Evolutionary conservation across 2,329 filamentous ascomycete genomes (phyloP).

Genomic region (Periconia digitata): DNA sequence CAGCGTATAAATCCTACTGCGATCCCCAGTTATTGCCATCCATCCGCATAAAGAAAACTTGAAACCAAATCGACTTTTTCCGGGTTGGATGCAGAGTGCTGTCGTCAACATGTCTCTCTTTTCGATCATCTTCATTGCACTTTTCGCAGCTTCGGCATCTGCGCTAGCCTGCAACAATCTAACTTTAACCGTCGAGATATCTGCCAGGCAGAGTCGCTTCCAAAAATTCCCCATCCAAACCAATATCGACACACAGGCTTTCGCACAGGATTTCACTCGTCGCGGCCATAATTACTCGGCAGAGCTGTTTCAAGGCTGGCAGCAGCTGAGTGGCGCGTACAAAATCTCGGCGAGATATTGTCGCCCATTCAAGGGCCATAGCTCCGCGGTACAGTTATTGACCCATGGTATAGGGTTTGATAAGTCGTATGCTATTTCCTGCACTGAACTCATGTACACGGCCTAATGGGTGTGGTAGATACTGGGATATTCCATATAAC

Average conservation of each 20-base stretch:
- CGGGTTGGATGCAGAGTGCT: neutral
- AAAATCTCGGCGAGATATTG: slow-evolving; percentile 64
- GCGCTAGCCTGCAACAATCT: slow-evolving; percentile 51
- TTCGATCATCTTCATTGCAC: no score
- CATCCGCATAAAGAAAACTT: no score
- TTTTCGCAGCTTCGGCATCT: slow-evolving; percentile 20
- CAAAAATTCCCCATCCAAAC: slow-evolving; percentile 49
- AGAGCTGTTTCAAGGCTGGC: slow-evolving; percentile 50
- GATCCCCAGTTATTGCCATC: no score
- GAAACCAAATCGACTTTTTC: no score
- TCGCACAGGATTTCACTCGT: slow-evolving; percentile 54
- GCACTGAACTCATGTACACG: neutral
- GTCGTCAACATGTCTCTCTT: slow-evolving; percentile 14
- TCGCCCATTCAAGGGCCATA: slow-evolving; percentile 48
- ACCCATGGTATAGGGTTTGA: slow-evolving; percentile 60
- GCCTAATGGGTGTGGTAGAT: slow-evolving; percentile 39
- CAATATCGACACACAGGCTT: slow-evolving; percentile 61
- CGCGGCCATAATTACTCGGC: slow-evolving; percentile 56
- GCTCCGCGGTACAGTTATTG: slow-evolving; percentile 50
- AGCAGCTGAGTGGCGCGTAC: slow-evolving; percentile 57
- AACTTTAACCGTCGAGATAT: slow-evolving; percentile 58
- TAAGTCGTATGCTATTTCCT: slow-evolving; percentile 43
- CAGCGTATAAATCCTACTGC: no score
- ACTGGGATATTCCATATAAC: slow-evolving; percentile 63
- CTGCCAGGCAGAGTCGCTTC: slow-evolving; percentile 58